Evolutionary conservation across 75 land plant species (phyloP), one percentile per base, ranked within the genome.

Genomic region (Pinus tabuliformis): DNA sequence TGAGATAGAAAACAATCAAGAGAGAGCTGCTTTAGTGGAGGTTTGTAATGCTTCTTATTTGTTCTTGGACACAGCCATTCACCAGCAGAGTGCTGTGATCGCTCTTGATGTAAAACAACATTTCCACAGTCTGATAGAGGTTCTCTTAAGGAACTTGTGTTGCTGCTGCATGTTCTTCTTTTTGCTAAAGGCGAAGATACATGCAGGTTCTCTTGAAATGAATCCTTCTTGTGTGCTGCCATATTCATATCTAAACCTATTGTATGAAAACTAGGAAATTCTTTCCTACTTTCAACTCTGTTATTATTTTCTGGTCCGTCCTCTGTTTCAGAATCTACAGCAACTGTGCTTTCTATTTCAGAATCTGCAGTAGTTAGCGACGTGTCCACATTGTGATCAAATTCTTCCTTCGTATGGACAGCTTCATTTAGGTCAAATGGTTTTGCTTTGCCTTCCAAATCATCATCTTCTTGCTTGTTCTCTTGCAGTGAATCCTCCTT

Each of bases 11-110:
- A 68, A 68, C 52, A 21, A 68, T 39, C 52, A 37, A 68, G 71
- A 68, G 71, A 68, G 39, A 68, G 71, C 36, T 68, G 71, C 21
- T 39, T 68, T 68, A 21, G 45, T 68, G 71, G 71, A 39, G 71
- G 71, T 68, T 68, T 68, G 45, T 20, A 39, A 68, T 68, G 42
- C 45, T 39, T 39, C 71, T 68, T 68, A 39, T 42, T 15, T 37
- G 12, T 20, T 17, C 71, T 68, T 68, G 71, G 71, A 39, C 71
- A 68, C 12, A 68, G 11, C 71, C 71, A 68, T 68, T 68, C 42
- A 68, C 39, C 71, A 39, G 71, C 45, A 68, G 45, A 7, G 8
- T 39, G 71, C 52, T 42, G 52, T 37, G 12, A 12, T 68, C 42
- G 71, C 52, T 45, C 8, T 45, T 8, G 52, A 45, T 45, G 52